Evolutionary conservation across 2,329 filamentous ascomycete genomes (phyloP).

Genomic region (Fusarium nematophilum): DNA sequence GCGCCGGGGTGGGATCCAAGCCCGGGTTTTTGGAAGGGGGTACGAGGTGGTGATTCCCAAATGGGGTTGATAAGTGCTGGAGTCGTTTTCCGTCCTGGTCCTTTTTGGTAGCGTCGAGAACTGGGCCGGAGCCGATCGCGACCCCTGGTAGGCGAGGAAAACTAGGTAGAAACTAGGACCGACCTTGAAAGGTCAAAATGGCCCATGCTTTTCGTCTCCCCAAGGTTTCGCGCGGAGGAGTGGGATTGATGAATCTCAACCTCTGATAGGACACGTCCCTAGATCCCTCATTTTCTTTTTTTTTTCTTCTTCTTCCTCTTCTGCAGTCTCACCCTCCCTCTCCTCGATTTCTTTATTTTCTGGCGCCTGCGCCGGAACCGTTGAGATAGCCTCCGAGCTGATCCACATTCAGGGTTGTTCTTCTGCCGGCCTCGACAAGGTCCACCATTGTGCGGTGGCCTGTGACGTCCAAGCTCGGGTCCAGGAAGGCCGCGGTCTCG

Average conservation of each 20-base stretch:
- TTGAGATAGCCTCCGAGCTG: conserved; percentile 49
- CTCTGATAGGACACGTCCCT: conserved; percentile 21
- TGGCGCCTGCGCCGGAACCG: conserved; percentile 21
- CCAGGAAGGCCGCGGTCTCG: conserved; percentile 57
- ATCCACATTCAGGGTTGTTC: conserved; percentile 44
- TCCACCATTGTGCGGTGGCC: conserved; percentile 56
- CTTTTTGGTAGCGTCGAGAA: conserved; percentile 12
- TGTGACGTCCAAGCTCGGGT: conserved; percentile 47
- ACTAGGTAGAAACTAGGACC: not conserved
- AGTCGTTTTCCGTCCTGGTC: conserved; percentile 4
- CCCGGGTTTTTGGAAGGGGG: conserved; percentile 8
- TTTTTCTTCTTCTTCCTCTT: conserved; percentile 22
- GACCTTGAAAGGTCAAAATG: conserved; percentile 5
- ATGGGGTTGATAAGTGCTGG: conserved; percentile 19
- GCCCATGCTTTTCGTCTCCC: conserved; percentile 18
- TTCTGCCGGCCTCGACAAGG: conserved; percentile 53
- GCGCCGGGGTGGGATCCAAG: not conserved
- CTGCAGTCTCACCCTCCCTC: not conserved
- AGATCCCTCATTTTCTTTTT: conserved; percentile 23
- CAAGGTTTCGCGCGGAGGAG: conserved; percentile 20
- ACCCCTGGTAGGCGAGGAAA: conserved; percentile 11
- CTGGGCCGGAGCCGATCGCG: conserved; percentile 26
- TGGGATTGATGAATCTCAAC: conserved; percentile 19
- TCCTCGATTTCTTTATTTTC: conserved; percentile 4
- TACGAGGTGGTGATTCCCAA: conserved; percentile 25